Evolutionary conservation across 345 rosid genomes (phyloP).

Genomic region (Eucalyptus sideroxylon): DNA sequence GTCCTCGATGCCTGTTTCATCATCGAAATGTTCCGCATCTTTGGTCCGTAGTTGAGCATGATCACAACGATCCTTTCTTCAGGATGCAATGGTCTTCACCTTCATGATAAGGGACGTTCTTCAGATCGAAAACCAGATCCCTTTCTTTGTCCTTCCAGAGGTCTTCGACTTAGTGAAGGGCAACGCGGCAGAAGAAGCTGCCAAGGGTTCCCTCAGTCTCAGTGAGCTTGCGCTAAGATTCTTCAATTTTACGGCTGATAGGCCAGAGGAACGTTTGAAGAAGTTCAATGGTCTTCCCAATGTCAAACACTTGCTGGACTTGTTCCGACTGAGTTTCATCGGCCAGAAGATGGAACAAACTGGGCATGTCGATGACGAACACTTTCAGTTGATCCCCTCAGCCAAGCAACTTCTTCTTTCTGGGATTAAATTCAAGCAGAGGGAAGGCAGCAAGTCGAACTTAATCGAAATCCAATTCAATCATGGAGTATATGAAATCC

Average conservation of each 20-base stretch:
- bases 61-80: conserved; percentile 28
- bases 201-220: background rate
- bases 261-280: background rate
- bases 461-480: conserved; percentile 18
- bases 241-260: conserved; percentile 12
- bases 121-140: conserved; percentile 43
- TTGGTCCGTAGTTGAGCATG: conserved; percentile 4
- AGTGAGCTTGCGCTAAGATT: conserved; percentile 17
- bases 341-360: background rate
- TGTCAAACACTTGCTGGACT: conserved; percentile 29
- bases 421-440: conserved; percentile 18
- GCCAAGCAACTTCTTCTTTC: conserved; percentile 29
- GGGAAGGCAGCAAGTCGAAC: background rate
- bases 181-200: background rate
- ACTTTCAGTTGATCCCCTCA: conserved; percentile 1
- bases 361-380: background rate
- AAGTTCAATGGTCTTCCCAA: background rate
- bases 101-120: conserved; percentile 27
- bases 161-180: conserved; percentile 4
- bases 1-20: background rate
- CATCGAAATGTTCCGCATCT: conserved; percentile 24
- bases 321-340: conserved; percentile 14
- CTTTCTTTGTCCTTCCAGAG: conserved; percentile 22
- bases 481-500: conserved; percentile 23
- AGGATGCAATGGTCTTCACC: conserved; percentile 24